A percentile compares a stretch with the other conserved stretches of the same genome.
Conservation (phyloP, 176 grass and related monocot species). For the Oryza glumipatula region DNA sequence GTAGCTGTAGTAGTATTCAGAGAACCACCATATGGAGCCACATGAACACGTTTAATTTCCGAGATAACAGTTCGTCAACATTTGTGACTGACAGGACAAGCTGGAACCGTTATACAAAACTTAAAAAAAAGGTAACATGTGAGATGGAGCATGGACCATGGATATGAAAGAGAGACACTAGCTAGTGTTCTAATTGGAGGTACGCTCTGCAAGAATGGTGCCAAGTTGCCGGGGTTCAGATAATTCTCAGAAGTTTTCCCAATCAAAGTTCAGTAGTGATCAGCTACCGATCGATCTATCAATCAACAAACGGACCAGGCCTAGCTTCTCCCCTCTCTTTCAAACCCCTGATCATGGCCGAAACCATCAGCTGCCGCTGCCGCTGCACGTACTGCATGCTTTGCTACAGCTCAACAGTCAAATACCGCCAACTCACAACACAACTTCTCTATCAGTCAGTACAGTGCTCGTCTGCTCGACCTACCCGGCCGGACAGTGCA, state of each 20-base stretch:
- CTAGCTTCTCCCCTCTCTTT: background rate
- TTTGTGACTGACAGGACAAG: background rate
- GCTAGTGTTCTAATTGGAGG: background rate
- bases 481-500: constrained; percentile 18
- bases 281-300: no score
- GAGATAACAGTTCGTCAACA: background rate
- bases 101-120: constrained; percentile 18
- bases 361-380: constrained; percentile 19
- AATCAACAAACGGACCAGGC: background rate
- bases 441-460: constrained; percentile 25
- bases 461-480: constrained; percentile 40
- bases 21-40: background rate
- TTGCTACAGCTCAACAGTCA: background rate
- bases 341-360: constrained; percentile 38
- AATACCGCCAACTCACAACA: background rate
- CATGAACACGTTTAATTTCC: background rate
- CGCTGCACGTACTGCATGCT: background rate
- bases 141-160: background rate
- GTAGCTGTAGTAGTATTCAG: background rate
- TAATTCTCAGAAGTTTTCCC: constrained; percentile 21
- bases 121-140: background rate
- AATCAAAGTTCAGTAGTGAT: background rate
- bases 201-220: constrained; percentile 25
- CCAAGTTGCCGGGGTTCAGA: constrained; percentile 16
- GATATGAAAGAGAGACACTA: background rate